Conservation (phyloP, 306 rosid species). For the Ormosia emarginata region DNA sequence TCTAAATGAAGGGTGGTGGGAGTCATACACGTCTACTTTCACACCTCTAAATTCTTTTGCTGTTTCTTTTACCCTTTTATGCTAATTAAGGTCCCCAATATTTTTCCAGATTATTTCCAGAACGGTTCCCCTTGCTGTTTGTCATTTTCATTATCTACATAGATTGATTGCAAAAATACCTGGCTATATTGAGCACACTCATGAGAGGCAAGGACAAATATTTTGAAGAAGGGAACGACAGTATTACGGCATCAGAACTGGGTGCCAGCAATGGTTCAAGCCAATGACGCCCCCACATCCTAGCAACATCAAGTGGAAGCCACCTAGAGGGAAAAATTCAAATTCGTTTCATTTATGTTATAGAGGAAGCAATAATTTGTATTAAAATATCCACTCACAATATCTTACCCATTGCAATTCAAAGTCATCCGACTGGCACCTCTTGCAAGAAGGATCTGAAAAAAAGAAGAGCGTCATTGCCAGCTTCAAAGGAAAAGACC, state of each 20-base stretch:
- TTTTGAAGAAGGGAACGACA: constrained; percentile 62
- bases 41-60: neutral
- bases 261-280: constrained; percentile 81
- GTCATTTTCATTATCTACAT: constrained; percentile 4
- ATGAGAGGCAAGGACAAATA: constrained; percentile 83
- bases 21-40: neutral
- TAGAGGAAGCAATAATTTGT: neutral
- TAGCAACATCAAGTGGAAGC: constrained; percentile 96
- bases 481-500: constrained; percentile 15
- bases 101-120: neutral
- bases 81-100: neutral
- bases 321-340: constrained; percentile 54
- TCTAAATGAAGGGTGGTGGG: neutral
- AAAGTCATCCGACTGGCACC: constrained; percentile 73
- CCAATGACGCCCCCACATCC: constrained; percentile 98
- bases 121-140: neutral
- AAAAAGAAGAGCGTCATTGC: constrained; percentile 25
- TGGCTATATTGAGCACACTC: constrained; percentile 86
- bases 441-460: constrained; percentile 82
- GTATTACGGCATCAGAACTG: constrained; percentile 57
- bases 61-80: neutral
- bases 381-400: neutral
- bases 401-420: constrained; percentile 90
- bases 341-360: constrained; percentile 7
- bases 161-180: constrained; percentile 46